Evolutionary conservation across 1,284 basidiomycete genomes (phyloP), one percentile per base, ranked within the genome.

Genomic region (Termitomyces sp.): DNA sequence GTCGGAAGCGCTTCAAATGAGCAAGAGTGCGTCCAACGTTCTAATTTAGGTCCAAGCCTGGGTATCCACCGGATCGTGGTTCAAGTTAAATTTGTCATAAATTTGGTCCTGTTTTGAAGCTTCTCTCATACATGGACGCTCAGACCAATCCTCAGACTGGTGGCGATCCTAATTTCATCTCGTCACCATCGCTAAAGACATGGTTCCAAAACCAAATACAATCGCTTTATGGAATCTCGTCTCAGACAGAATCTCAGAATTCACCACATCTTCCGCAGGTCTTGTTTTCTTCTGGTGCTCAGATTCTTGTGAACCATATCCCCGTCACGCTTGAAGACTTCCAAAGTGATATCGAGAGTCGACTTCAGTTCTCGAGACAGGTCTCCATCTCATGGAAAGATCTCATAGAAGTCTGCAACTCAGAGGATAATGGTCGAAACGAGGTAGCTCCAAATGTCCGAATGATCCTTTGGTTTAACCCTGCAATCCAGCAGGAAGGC

Each of bases 371-470:
- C 5, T 57, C 65, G 8, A 57, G 52, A 5, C 62, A 56, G 4
- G 61, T 62, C 1, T 60, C 61, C 28, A 60, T 74, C 1, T 65
- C 68, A 7, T 79, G 75, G 72, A 67, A 68, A 6, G 67, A 73
- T 5, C 19, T 70, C 31, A 53, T 72, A 24, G 69, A 71, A 36
- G 64, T 65, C 39, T 64, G 66, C 13, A 58, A 65, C 19, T 52
- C 61, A 4, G 55, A 67, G 48, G 65, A 52, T n/a, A 43, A 36
- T 15, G n/a, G 24, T 7, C 42, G 38, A 9, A 49, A 19, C 10
- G 48, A 57, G 52, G 64, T 60, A 36, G 3, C 42, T 39, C n/a
- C 8, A 6, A 10, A 8, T 4, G 21, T 48, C 8, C 4, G 8
- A 34, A 24, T 19, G 13, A 19, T 28, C 24, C 5, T 38, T 13